Evolutionary conservation across 176 grass and related monocot species (phyloP).

Genomic region (Triticum timopheevii): DNA sequence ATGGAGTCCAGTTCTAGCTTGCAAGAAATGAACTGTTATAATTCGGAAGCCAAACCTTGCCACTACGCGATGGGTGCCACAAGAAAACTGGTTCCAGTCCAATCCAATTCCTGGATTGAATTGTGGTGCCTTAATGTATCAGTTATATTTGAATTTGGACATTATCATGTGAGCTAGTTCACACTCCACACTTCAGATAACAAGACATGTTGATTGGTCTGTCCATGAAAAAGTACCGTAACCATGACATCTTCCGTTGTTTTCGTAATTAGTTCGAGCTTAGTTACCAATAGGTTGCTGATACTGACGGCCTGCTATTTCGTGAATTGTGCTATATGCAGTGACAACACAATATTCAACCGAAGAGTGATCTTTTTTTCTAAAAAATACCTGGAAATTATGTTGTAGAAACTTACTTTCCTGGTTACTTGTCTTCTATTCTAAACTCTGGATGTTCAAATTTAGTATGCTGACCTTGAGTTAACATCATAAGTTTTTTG

Average conservation of each 20-base stretch:
- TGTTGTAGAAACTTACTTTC: not conserved
- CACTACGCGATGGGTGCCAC: not conserved
- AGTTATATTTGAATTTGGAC: not conserved
- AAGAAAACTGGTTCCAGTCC: not conserved
- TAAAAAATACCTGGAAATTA: not conserved
- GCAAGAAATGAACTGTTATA: not conserved
- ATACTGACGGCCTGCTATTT: not conserved
- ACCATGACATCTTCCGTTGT: not conserved
- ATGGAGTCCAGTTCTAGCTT: too few relatives aligned
- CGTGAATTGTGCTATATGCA: not conserved
- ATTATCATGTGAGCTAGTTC: not conserved
- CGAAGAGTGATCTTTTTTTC: not conserved
- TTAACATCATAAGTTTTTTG: not conserved
- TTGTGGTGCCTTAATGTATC: conserved; percentile 8
- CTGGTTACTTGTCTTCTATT: not conserved
- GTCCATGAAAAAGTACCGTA: conserved; percentile 3
- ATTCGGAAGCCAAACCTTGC: not conserved
- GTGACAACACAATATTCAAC: not conserved
- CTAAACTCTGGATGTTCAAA: not conserved
- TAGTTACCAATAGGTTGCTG: not conserved
- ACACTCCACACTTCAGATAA: not conserved
- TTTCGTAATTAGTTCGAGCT: not conserved
- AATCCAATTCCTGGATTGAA: not conserved
- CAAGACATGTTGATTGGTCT: not conserved
- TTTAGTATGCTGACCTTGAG: not conserved